Base-by-base conservation (phyloP, 2,329 filamentous ascomycete genomes). In the Sporothrix globosa region DNA sequence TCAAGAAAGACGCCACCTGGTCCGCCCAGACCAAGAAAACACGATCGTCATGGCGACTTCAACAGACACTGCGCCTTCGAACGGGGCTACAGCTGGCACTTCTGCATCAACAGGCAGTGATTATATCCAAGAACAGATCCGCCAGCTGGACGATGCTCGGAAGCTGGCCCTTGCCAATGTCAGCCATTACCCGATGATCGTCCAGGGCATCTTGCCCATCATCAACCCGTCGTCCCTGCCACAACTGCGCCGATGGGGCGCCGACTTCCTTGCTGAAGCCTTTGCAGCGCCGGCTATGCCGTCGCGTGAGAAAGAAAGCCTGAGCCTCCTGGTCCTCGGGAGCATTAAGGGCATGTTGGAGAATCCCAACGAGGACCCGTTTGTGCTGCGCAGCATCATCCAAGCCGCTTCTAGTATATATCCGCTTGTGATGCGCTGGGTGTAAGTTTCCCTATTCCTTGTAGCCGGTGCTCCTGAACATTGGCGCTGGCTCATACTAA, bases 321-420 rank as follows among this genome's bases (percentile, higher is more conserved):
- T 96, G 81, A 89, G 90, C 74, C 84, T 92, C 72, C 86, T 88
- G 72, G 92, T 97, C 71, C 82, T 99, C 76, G 90, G 93, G 75
- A 92, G 91, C 34, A 81, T 99, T 74, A 87, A 88, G 77, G 85
- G 85, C 68, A 85, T 93, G 79, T 80, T 93, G 72, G 89, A 92
- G 75, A 87, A 89, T 74, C 85, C 87, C n/a, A 87, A 88, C 72
- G 90, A 93, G 77, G 96, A 98, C 81, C 82, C 87, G 46, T 86
- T 89, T 73, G 93, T 98, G 71, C 82, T 97, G 78, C 93, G 93
- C 80, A 93, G 91, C 80, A 89, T 92, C 75, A 91, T 98, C 74
- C 93, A 97, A 81, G 90, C 93, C 65, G 91, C 92, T 70, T 92
- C 96, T 69, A 97, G 93, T 83, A 90, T 98, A 78, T 99, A 98